These are phyloP conservation scores for Prunus kanzakura DNA, from an alignment of 306 rosid genomes.

Conservation along the genomic window DNA sequence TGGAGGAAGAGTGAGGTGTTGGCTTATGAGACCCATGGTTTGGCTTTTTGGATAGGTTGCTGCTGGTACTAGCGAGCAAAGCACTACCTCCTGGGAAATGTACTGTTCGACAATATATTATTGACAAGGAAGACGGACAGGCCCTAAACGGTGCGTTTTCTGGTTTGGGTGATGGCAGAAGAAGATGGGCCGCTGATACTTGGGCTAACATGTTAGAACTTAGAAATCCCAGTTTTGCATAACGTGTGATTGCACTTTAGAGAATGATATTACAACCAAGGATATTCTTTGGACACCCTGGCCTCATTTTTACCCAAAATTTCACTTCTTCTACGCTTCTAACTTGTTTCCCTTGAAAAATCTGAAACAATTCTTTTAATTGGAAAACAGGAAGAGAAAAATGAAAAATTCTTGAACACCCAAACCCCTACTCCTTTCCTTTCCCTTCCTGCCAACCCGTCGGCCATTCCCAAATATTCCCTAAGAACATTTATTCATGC, in stretches of 20 bases:
- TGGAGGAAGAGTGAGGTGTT: slow-evolving; percentile 23
- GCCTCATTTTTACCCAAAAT: background rate
- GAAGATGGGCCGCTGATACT: background rate
- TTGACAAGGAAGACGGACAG: too few species aligned
- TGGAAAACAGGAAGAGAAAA: too few species aligned
- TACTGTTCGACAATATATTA: too few species aligned
- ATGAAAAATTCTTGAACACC: too few species aligned
- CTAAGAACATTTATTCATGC: too few species aligned
- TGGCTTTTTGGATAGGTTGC: slow-evolving; percentile 15
- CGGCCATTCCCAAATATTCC: too few species aligned
- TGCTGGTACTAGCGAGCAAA: background rate
- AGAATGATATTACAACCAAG: background rate
- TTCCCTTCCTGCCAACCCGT: too few species aligned
- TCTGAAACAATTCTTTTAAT: too few species aligned
- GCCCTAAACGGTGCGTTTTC: background rate
- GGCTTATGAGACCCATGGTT: slow-evolving; percentile 42
- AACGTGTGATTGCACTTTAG: background rate
- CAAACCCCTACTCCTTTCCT: too few species aligned
- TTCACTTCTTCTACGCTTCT: background rate
- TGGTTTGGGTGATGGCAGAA: background rate
- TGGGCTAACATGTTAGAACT: background rate
- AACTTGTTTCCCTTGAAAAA: too few species aligned
- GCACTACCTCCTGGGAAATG: background rate
- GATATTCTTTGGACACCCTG: background rate
- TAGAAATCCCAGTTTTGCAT: background rate